Evolutionary conservation across 202 grass and related monocot species (phyloP), one percentile per base, ranked within the genome.

Genomic region (Zizania palustris): DNA sequence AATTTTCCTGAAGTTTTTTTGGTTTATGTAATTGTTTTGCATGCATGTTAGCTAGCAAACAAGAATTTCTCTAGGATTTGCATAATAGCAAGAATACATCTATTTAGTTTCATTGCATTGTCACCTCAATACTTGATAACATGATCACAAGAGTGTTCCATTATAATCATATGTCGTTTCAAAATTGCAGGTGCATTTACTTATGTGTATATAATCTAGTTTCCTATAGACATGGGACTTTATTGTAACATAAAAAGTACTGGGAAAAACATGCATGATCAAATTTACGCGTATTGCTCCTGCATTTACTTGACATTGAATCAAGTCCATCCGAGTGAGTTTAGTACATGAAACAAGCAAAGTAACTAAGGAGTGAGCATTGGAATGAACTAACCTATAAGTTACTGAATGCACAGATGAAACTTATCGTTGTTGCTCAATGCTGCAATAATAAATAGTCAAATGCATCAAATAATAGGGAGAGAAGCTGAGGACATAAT

Each of bases 401-500:
- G 28, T 28, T 28, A 41, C 36, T 5, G 65, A 69, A 69, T 55
- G n/a, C 46, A 49, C 15, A 16, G 7, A 55, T 19, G 50, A 54
- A 54, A 55, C 12, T n/a, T n/a, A 55, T 55, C n/a, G n/a, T n/a
- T 19, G 18, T n/a, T 53, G 51, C 3, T 19, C 51, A 55, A 55
- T 33, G 44, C 65, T 69, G 37, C 65, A 21, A 69, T 16, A 15
- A 3, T 33, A 68, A 69, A 48, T 9, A 69, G 34, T 14, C 12
- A 48, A 48, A 11, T 37, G 28, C 18, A 37, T 2, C 50, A 18
- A 36, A 49, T 3, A 36, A 7, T 50, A n/a, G 5, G 44, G 39
- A 45, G 66, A 69, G 42, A 70, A 70, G 15, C 42, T 16, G 39
- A 49, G n/a, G 11, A 22, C 45, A 70, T 14, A 51, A 37, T 51